Evolutionary conservation across 805 yeast genomes (phyloP).

Genomic region (Candida saitoana): DNA sequence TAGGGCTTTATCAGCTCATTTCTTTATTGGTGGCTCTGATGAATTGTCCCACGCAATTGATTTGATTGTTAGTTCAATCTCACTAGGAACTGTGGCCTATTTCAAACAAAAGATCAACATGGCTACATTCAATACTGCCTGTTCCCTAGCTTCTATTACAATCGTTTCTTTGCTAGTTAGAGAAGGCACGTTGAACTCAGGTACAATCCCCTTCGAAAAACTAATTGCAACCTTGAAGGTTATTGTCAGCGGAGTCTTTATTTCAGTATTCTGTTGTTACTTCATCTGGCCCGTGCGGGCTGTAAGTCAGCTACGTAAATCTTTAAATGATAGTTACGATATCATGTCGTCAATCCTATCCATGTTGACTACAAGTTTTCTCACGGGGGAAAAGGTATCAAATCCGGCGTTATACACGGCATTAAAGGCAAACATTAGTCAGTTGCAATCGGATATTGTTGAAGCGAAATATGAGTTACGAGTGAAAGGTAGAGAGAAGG

Average conservation of each 20-base stretch:
- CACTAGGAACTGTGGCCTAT: conserved; percentile 65
- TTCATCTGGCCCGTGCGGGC: conserved; percentile 64
- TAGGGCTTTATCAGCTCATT: conserved; percentile 46
- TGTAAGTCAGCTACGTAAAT: conserved; percentile 36
- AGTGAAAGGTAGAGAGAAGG: conserved; percentile 51
- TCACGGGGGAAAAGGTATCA: conserved; percentile 43
- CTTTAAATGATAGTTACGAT: conserved; percentile 49
- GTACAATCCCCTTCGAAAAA: conserved; percentile 52
- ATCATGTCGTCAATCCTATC: conserved; percentile 48
- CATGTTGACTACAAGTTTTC: conserved; percentile 45
- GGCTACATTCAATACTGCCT: conserved; percentile 75
- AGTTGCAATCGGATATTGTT: conserved; percentile 40
- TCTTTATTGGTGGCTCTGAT: conserved; percentile 43
- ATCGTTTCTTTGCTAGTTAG: conserved; percentile 67
- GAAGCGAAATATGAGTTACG: conserved; percentile 63
- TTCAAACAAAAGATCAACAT: conserved; percentile 64
- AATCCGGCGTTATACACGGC: conserved; percentile 34
- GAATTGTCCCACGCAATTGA: conserved; percentile 51
- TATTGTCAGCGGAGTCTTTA: conserved; percentile 55
- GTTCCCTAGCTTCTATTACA: conserved; percentile 70
- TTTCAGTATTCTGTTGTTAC: conserved; percentile 59
- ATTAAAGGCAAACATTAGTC: conserved; percentile 38
- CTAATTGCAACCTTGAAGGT: conserved; percentile 53
- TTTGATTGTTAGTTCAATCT: conserved; percentile 47
- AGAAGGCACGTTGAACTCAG: conserved; percentile 64